phyloP scores from a whole-genome alignment of 1,284 basidiomycete species.

The Ceratobasidium theobromae region DNA sequence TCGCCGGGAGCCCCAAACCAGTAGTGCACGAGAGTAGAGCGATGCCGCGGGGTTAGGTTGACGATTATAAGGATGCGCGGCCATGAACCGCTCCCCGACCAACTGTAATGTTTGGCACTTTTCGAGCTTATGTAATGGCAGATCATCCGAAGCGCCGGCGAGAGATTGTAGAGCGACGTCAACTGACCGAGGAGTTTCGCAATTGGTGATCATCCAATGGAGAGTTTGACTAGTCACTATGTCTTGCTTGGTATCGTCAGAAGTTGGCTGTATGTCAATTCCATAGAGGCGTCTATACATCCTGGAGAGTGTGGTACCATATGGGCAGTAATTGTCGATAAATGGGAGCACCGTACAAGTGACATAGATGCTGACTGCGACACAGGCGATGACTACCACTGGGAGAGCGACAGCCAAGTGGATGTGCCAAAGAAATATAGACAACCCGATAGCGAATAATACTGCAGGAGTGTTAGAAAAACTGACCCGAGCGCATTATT shows the following conservation, averaged over 20 bases:
- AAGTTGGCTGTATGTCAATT: background rate
- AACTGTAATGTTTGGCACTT: background rate
- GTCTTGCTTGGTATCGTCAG: background rate
- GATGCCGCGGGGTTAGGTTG: background rate
- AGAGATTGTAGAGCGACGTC: conserved; percentile 4
- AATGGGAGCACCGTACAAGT: background rate
- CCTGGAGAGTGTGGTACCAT: background rate
- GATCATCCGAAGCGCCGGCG: background rate
- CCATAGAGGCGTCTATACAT: background rate
- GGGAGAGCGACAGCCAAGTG: background rate
- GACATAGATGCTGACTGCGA: background rate
- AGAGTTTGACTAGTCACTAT: background rate
- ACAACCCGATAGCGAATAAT: background rate
- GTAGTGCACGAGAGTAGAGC: background rate
- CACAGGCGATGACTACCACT: background rate
- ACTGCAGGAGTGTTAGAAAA: background rate
- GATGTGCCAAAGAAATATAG: background rate
- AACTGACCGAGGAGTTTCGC: background rate
- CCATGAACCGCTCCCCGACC: background rate
- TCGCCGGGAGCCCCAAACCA: background rate
- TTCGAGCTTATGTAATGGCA: background rate
- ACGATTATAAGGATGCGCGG: background rate
- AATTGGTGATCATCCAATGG: conserved; percentile 5
- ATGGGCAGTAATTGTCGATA: background rate
- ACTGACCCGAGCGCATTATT: background rate